phyloP scores from a whole-genome alignment of 2,329 filamentous ascomycete species.

The Ophiognomonia clavigignenti-juglandacearum region DNA sequence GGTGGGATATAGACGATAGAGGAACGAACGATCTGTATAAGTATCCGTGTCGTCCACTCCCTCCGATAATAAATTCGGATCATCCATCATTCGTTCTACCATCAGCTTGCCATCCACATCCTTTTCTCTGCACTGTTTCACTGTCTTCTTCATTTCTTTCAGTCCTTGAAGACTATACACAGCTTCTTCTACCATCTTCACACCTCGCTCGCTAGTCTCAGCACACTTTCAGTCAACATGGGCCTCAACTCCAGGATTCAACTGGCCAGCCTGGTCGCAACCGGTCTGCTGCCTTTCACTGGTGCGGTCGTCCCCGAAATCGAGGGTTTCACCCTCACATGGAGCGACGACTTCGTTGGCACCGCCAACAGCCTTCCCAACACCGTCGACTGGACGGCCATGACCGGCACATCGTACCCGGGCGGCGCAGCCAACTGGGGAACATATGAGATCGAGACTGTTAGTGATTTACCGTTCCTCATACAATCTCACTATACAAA shows the following conservation, averaged over 20 bases:
- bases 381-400: slow-evolving; percentile 2
- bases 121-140: too few relatives aligned
- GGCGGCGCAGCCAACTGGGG: slow-evolving; percentile 7
- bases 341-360: slow-evolving; percentile 29
- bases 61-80: too few relatives aligned
- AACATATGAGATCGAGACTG: slow-evolving; percentile 3
- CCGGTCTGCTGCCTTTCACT: slow-evolving; percentile 3
- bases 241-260: neutral
- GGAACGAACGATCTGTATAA: too few relatives aligned
- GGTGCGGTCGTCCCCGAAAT: slow-evolving; percentile 15
- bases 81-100: too few relatives aligned
- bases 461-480: neutral
- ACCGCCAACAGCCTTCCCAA: slow-evolving; percentile 8
- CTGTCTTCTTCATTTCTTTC: too few relatives aligned
- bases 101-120: too few relatives aligned
- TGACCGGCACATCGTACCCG: slow-evolving; percentile 3
- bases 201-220: neutral
- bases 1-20: too few relatives aligned
- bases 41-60: too few relatives aligned
- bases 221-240: neutral
- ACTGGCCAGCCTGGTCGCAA: neutral
- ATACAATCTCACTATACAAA: neutral
- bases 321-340: slow-evolving; percentile 19
- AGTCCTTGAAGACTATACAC: too few relatives aligned
- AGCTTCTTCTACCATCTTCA: neutral